Percentiles rank a stretch among this genome's conserved stretches.
Evolutionary conservation across 768 basidiomycete species (phyloP).

Genomic region (Tulasnella sp.): DNA sequence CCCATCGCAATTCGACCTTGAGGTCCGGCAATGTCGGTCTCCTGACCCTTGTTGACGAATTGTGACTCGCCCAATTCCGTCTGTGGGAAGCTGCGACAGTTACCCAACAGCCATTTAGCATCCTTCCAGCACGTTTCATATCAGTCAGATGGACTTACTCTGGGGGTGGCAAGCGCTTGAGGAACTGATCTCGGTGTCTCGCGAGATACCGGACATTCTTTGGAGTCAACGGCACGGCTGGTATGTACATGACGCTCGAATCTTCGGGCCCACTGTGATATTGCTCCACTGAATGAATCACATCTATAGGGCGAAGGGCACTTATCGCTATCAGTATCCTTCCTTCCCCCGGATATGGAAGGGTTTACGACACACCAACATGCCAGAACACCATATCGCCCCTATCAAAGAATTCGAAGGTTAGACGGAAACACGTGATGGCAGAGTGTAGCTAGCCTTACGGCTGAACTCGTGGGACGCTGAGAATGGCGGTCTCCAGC

Average conservation of each 20-base stretch:
- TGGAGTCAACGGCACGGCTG: slow-evolving; percentile 55
- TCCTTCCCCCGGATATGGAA: not conserved
- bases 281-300: slow-evolving; percentile 23
- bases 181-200: slow-evolving; percentile 52
- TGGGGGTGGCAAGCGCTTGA: slow-evolving; percentile 50
- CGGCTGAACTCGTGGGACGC: slow-evolving; percentile 55
- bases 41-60: slow-evolving; percentile 6
- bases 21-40: slow-evolving; percentile 6
- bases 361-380: slow-evolving; percentile 32
- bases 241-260: slow-evolving; percentile 54
- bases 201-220: slow-evolving; percentile 50
- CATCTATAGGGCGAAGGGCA: slow-evolving; percentile 28
- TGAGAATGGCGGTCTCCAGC: slow-evolving; percentile 53
- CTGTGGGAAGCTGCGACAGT: slow-evolving; percentile 7
- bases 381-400: slow-evolving; percentile 79
- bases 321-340: slow-evolving; percentile 29
- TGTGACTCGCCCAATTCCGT: slow-evolving; percentile 2
- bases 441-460: not conserved
- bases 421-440: not conserved
- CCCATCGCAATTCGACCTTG: slow-evolving; percentile 14
- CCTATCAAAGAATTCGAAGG: not conserved
- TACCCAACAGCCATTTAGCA: no score
- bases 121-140: no score
- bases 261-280: slow-evolving; percentile 20
- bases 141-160: slow-evolving; percentile 42